Evolutionary conservation across 805 yeast genomes (phyloP).

Genomic region (Saccharomyces kudriavzevii): DNA sequence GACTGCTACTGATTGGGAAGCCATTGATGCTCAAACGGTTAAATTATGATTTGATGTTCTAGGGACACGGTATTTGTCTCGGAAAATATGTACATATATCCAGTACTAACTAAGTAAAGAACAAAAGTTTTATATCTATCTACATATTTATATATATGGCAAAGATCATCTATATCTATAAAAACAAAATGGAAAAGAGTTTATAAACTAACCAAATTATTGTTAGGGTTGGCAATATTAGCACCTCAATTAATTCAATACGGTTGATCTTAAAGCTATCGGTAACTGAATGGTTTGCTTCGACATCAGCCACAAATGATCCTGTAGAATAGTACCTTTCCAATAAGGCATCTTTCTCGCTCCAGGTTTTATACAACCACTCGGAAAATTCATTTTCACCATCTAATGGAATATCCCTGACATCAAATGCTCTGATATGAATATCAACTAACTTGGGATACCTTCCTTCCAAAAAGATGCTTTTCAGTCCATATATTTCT

Average conservation of each 20-base stretch:
- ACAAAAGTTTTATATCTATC: not conserved
- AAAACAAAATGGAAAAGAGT: not conserved
- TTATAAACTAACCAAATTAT: not conserved
- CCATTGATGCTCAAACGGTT: conserved; percentile 22
- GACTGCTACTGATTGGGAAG: conserved; percentile 49
- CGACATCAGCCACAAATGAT: conserved; percentile 32
- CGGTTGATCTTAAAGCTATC: conserved; percentile 19
- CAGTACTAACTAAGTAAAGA: not conserved
- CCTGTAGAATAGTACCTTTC: conserved; percentile 53
- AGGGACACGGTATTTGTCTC: not conserved
- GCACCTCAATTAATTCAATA: conserved; percentile 12
- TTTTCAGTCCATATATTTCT: conserved; percentile 56
- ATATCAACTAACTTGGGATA: conserved; percentile 64
- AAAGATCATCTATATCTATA: not conserved
- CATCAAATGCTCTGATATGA: conserved; percentile 49
- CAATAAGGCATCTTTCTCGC: conserved; percentile 66
- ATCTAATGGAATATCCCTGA: conserved; percentile 59
- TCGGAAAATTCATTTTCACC: conserved; percentile 50
- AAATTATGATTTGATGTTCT: conserved; percentile 14
- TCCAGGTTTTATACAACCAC: conserved; percentile 75
- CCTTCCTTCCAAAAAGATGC: conserved; percentile 57
- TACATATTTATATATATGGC: not conserved
- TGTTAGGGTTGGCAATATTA: conserved; percentile 14
- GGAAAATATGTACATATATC: not conserved
- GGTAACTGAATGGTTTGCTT: conserved; percentile 11